Evolutionary conservation across 257 asterid genomes (phyloP), one percentile per base, ranked within the genome.

Genomic region (Solanum verrucosum): DNA sequence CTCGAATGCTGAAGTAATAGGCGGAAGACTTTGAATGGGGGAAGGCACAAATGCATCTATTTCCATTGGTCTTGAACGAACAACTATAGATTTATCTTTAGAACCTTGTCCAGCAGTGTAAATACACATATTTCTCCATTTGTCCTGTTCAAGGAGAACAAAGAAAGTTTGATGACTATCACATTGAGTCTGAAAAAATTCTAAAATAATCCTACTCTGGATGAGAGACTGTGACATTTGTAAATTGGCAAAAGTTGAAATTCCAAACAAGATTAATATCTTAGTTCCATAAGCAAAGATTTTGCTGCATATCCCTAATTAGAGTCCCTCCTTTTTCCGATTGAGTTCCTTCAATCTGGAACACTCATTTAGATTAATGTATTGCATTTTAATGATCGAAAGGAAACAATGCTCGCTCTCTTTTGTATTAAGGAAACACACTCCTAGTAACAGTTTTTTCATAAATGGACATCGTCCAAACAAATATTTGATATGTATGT

Each of bases 61-160:
- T 25, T 90, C 67, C 68, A 42, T 29, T 86, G 90, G 70, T 88
- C 83, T 90, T 46, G 68, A 84, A 82, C 72, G 88, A 56, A 89
- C 83, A 90, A 77, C 88, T 83, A 42, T 56, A 21, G 88, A 52
- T 73, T 86, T 87, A 67, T 91, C 94, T 77, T 90, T 90, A 11
- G 88, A 86, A 87, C 87, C 87, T 85, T 87, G 93, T 78, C 87
- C 93, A 29, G 89, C 89, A 70, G 85, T 13, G 84, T 73, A 78
- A 87, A 52, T 77, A 73, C 89, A 59, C 94, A 94, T 44, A 87
- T 90, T 93, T 82, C 96, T 88, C 95, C 96, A 94, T 88, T 94
- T 93, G 85, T 94, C 97, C 97, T 93, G 91, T 88, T 68, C 87
- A 87, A 31, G 84, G 35, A 29, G 87, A 87, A 73, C 86, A 89